Evolutionary conservation across 768 basidiomycete species (phyloP).

Genomic region (Suillus decipiens): DNA sequence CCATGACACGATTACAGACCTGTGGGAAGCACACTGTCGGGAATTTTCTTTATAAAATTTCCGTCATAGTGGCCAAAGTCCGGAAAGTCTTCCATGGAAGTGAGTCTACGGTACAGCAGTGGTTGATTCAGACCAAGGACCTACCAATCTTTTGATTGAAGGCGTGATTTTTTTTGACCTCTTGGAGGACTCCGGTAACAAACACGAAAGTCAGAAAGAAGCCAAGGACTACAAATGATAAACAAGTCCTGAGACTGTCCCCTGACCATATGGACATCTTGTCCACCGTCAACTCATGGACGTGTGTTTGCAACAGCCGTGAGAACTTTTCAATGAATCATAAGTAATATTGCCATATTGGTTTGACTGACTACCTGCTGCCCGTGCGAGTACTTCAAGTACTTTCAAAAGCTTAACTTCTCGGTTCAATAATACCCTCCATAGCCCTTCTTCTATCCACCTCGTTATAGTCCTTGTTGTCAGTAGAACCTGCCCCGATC

Average conservation of each 20-base stretch:
- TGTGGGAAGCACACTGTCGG: slow-evolving; percentile 51
- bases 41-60: slow-evolving; percentile 41
- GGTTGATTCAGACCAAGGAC: not conserved
- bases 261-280: not conserved
- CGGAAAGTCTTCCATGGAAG: slow-evolving; percentile 40
- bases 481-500: slow-evolving; percentile 48
- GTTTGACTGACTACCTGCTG: not conserved
- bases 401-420: not conserved
- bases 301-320: slow-evolving; percentile 1
- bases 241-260: slow-evolving; percentile 5
- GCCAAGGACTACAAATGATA: slow-evolving; percentile 38
- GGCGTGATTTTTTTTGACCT: not conserved
- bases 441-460: slow-evolving; percentile 52
- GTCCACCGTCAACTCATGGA: not conserved
- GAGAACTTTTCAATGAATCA: not conserved
- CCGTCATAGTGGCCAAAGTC: slow-evolving; percentile 54
- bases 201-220: slow-evolving; percentile 49
- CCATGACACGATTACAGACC: slow-evolving; percentile 34
- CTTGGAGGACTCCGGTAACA: slow-evolving; percentile 33
- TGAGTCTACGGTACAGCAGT: not conserved
- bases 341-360: not conserved
- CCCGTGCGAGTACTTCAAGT: not conserved
- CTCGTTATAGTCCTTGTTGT: slow-evolving; percentile 47
- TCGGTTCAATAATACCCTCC: slow-evolving; percentile 32
- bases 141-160: slow-evolving; percentile 20